These are phyloP conservation scores for Nymphaea colorata DNA, from an alignment of 164 flowering plant species.

Conservation along the genomic window DNA sequence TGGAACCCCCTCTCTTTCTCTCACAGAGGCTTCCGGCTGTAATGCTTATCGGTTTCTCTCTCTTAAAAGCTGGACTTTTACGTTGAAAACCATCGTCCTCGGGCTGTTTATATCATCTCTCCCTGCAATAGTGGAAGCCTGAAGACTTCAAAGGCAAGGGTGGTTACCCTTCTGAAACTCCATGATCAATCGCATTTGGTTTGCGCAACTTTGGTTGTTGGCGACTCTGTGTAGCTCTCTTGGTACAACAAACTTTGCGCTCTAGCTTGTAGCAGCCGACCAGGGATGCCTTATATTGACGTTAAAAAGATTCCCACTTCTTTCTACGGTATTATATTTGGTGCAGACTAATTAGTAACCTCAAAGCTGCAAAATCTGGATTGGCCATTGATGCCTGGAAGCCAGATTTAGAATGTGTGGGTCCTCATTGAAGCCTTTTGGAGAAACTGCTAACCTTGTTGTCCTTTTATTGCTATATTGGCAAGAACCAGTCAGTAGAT, in stretches of 20 bases:
- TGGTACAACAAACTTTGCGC: neutral
- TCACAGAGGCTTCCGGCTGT: no score
- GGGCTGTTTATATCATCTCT: neutral
- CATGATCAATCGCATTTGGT: neutral
- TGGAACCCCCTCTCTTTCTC: no score
- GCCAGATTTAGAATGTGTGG: neutral
- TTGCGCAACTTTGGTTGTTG: neutral
- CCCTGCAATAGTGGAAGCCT: neutral
- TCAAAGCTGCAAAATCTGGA: neutral
- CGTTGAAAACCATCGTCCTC: no score
- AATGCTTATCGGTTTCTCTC: no score
- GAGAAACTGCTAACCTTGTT: no score
- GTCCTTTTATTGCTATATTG: no score
- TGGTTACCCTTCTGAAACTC: neutral
- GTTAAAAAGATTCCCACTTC: neutral
- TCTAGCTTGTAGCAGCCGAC: neutral
- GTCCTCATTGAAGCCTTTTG: neutral
- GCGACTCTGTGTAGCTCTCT: neutral
- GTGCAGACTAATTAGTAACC: neutral
- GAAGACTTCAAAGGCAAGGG: neutral
- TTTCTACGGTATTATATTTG: neutral
- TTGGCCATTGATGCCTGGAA: no score
- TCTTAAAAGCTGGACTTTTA: no score
- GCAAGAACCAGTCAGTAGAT: no score
- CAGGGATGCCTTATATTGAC: neutral